Percentiles rank a stretch among this genome's conserved stretches.
Conservation (phyloP, 2,329 filamentous ascomycete species). For the Colletotrichum viniferum region DNA sequence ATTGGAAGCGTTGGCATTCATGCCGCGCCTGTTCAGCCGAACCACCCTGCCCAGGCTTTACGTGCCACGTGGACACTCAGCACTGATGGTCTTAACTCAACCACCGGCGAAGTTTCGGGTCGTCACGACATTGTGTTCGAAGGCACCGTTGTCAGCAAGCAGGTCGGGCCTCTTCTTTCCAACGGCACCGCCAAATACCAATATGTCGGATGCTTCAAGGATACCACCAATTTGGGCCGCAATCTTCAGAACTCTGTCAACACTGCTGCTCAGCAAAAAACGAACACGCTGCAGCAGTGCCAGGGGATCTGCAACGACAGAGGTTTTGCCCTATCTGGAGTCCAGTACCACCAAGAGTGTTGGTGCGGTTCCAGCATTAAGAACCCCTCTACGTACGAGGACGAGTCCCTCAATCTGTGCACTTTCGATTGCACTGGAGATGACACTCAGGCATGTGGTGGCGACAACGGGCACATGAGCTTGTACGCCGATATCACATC, state of each 20-base stretch:
- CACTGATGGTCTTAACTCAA: conserved; percentile 38
- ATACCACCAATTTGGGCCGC: conserved; percentile 33
- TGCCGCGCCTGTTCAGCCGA: conserved; percentile 31
- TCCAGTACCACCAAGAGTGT: conserved; percentile 35
- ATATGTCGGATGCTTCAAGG: conserved; percentile 44
- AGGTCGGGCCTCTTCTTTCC: conserved; percentile 39
- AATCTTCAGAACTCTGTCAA: conserved; percentile 33
- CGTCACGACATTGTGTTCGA: conserved; percentile 37
- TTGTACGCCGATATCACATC: conserved; percentile 33
- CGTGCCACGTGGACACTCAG: conserved; percentile 42
- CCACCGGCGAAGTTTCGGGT: conserved; percentile 33
- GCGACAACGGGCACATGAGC: conserved; percentile 35
- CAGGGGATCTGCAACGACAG: conserved; percentile 30
- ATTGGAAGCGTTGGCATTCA: conserved; percentile 34
- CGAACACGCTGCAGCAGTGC: conserved; percentile 39
- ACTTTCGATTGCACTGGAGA: conserved; percentile 34
- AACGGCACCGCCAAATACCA: conserved; percentile 33
- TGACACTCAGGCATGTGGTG: conserved; percentile 32
- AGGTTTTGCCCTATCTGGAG: conserved; percentile 37
- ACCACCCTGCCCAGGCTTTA: conserved; percentile 31
- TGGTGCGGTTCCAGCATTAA: conserved; percentile 32
- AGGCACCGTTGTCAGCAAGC: conserved; percentile 34
- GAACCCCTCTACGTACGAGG: conserved; percentile 27
- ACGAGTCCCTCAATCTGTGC: conserved; percentile 28
- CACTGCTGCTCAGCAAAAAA: conserved; percentile 23